Percentiles rank a stretch among this genome's conserved stretches.
These are phyloP conservation scores for Lactifluus pinguis DNA, from an alignment of 768 basidiomycete species.

Conservation along the genomic window DNA sequence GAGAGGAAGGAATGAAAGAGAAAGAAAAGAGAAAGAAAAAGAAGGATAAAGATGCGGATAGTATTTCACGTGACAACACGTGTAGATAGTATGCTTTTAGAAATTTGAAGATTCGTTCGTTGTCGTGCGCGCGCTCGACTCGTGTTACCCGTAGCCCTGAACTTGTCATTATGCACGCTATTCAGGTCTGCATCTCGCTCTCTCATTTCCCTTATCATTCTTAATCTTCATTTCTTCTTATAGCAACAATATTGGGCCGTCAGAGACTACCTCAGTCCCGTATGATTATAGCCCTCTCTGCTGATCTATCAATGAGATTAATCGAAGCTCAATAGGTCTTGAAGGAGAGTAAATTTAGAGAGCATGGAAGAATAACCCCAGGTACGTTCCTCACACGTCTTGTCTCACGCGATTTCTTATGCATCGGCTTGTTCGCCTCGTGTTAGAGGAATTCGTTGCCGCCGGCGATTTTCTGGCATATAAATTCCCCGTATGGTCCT, in stretches of 20 bases:
- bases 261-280: constrained; percentile 88
- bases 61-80: constrained; percentile 6
- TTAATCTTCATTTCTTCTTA: not conserved
- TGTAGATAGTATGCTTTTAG: constrained; percentile 11
- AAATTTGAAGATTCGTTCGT: no score
- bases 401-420: constrained; percentile 19
- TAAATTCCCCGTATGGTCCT: constrained; percentile 98
- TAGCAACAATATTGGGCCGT: constrained; percentile 88
- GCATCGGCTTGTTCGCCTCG: not conserved
- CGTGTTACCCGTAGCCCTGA: constrained; percentile 10
- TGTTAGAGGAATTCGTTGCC: constrained; percentile 92
- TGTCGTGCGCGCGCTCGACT: no score
- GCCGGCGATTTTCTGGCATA: constrained; percentile 96
- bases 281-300: constrained; percentile 32
- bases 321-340: constrained; percentile 55
- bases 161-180: constrained; percentile 35
- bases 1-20: not conserved
- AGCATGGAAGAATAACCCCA: constrained; percentile 92
- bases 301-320: constrained; percentile 26
- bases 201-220: not conserved
- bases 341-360: constrained; percentile 98
- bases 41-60: not conserved
- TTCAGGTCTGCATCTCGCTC: constrained; percentile 29
- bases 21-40: not conserved
- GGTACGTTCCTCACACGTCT: constrained; percentile 38